These are phyloP conservation scores for Hymenoscyphus occultus DNA, from an alignment of 2,329 filamentous ascomycete genomes.

Conservation along the genomic window DNA sequence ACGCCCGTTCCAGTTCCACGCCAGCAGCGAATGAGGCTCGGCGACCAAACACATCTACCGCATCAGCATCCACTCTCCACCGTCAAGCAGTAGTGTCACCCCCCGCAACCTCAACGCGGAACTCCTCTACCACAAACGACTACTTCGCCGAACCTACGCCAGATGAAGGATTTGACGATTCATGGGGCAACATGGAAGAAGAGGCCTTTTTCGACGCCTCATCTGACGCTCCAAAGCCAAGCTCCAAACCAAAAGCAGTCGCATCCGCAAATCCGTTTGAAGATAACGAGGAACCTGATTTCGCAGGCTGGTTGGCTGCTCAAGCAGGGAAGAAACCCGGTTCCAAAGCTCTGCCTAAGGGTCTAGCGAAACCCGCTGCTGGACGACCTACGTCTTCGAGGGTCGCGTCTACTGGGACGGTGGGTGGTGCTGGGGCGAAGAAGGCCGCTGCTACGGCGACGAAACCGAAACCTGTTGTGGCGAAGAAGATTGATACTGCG, in stretches of 20 bases:
- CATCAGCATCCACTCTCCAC: conserved; percentile 58
- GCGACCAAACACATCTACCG: conserved; percentile 38
- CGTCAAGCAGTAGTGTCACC: conserved; percentile 57
- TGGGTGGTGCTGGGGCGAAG: conserved; percentile 32
- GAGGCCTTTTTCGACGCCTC: conserved; percentile 46
- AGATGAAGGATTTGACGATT: conserved; percentile 54
- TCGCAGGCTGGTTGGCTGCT: conserved; percentile 90
- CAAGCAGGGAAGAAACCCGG: conserved; percentile 68
- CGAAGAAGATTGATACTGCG: conserved; percentile 69
- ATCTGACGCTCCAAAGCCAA: conserved; percentile 24
- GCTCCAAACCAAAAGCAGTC: conserved; percentile 35
- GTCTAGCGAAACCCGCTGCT: conserved; percentile 60
- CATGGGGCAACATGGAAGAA: conserved; percentile 68
- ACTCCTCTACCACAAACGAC: conserved; percentile 45
- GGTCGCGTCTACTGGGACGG: conserved; percentile 37
- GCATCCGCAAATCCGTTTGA: conserved; percentile 57
- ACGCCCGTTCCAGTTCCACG: conserved; percentile 40
- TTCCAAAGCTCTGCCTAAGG: conserved; percentile 75
- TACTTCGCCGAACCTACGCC: conserved; percentile 56
- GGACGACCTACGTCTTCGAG: conserved; percentile 38
- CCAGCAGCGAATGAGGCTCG: conserved; percentile 40
- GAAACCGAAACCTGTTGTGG: conserved; percentile 43
- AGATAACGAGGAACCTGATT: conserved; percentile 87
- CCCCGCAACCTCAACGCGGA: conserved; percentile 43
- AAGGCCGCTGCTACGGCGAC: conserved; percentile 25